A percentile compares a stretch with the other conserved stretches of the same genome.
Conservation (phyloP, 257 asterid species). For the Cynanchum wilfordii region DNA sequence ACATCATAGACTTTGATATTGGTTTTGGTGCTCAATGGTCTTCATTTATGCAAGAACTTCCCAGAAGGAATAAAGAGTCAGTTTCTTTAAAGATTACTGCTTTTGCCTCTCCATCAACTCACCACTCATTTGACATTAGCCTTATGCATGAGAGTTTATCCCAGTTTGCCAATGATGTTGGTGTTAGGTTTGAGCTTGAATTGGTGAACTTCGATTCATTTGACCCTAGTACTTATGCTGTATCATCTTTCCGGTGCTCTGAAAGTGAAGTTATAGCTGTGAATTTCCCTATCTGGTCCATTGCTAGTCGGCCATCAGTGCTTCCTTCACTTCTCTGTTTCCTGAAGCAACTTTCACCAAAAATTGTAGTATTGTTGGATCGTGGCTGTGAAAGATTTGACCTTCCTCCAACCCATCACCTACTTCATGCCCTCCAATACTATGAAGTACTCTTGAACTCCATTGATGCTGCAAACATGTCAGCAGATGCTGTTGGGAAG, state of each 20-base stretch:
- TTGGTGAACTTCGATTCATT: slow-evolving; percentile 52
- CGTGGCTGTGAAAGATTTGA: slow-evolving; percentile 42
- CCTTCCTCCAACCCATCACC: slow-evolving; percentile 38
- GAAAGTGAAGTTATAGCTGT: slow-evolving; percentile 39
- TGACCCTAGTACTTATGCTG: slow-evolving; percentile 35
- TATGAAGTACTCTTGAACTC: slow-evolving; percentile 42
- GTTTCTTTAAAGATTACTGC: slow-evolving; percentile 42
- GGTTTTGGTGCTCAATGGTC: slow-evolving; percentile 65
- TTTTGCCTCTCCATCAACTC: slow-evolving; percentile 49
- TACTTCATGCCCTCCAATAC: slow-evolving; percentile 46
- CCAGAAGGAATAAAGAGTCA: slow-evolving; percentile 25
- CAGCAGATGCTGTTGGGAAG: slow-evolving; percentile 30
- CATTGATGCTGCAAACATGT: slow-evolving; percentile 35
- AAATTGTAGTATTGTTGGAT: slow-evolving; percentile 39
- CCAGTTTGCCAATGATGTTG: slow-evolving; percentile 38
- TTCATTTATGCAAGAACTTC: slow-evolving; percentile 57
- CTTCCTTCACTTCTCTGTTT: slow-evolving; percentile 40
- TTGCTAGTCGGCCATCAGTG: slow-evolving; percentile 24
- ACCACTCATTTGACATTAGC: slow-evolving; percentile 38
- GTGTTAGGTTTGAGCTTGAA: slow-evolving; percentile 45
- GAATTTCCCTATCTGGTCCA: slow-evolving; percentile 50
- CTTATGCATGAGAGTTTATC: slow-evolving; percentile 49
- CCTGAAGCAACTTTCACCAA: slow-evolving; percentile 45
- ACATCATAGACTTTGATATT: slow-evolving; percentile 51
- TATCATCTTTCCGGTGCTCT: slow-evolving; percentile 33